Evolutionary conservation across 768 basidiomycete species (phyloP).

Genomic region (Tubosaeta sp.): DNA sequence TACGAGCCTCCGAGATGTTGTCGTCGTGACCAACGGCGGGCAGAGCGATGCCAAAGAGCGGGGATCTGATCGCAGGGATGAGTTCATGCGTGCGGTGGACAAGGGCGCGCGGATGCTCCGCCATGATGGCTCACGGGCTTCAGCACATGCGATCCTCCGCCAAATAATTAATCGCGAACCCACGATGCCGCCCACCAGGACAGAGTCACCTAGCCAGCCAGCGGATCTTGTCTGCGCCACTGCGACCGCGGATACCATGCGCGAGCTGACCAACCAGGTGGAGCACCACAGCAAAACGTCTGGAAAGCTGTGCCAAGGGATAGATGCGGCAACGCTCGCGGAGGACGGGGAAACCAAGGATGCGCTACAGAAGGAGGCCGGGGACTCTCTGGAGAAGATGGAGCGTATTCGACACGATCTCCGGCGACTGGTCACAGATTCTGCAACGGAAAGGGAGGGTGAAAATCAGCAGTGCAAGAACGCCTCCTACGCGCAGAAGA

Average conservation of each 20-base stretch:
- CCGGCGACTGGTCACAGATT: conserved; percentile 34
- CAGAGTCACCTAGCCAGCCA: conserved; percentile 40
- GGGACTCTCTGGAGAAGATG: conserved; percentile 38
- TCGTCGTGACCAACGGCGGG: conserved; percentile 40
- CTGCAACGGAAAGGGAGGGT: conserved; percentile 31
- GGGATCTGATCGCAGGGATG: conserved; percentile 32
- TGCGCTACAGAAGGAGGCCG: conserved; percentile 37
- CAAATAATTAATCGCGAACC: conserved; percentile 37
- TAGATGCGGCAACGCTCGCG: conserved; percentile 35
- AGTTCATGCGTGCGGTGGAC: conserved; percentile 42
- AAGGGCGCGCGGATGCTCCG: conserved; percentile 41
- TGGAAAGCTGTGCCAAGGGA: conserved; percentile 37
- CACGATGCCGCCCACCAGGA: conserved; percentile 39
- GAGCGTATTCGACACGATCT: conserved; percentile 39
- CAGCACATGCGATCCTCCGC: conserved; percentile 44
- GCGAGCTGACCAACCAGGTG: conserved; percentile 41
- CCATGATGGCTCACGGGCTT: conserved; percentile 38
- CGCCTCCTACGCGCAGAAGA: conserved; percentile 8
- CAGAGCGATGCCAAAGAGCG: conserved; percentile 34
- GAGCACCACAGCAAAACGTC: conserved; percentile 41
- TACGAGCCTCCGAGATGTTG: conserved; percentile 40
- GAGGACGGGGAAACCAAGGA: conserved; percentile 38
- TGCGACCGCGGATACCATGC: conserved; percentile 42
- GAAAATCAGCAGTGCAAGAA: conserved; percentile 18
- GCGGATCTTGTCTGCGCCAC: conserved; percentile 39